Evolutionary conservation across 225 moss, liverwort and hornwort genomes (phyloP).

Genomic region (Climacium dendroides): DNA sequence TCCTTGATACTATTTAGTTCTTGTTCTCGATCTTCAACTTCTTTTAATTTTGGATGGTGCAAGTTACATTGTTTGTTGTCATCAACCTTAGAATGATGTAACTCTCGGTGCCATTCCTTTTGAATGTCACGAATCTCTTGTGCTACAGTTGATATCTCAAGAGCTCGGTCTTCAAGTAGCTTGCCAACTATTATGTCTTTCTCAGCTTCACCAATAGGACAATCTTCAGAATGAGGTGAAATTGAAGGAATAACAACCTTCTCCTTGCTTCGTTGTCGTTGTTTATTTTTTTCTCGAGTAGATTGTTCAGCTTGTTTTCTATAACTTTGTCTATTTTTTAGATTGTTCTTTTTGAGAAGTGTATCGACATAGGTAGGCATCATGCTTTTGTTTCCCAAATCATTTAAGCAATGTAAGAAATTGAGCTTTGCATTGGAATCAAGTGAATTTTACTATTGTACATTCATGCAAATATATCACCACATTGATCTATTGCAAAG

Average conservation of each 20-base stretch:
- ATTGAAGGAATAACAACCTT: neutral
- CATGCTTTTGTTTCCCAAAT: neutral
- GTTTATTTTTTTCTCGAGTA: neutral
- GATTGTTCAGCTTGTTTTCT: neutral
- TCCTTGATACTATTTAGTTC: neutral
- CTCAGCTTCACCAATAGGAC: neutral
- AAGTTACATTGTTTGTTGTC: neutral
- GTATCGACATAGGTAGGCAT: neutral
- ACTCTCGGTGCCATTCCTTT: neutral
- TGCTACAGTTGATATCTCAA: neutral
- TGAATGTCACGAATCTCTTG: conserved; percentile 13
- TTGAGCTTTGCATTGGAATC: neutral
- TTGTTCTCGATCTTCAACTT: neutral
- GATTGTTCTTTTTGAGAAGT: neutral
- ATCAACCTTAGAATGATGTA: neutral
- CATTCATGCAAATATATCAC: no score
- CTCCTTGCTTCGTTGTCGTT: neutral
- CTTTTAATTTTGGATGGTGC: neutral
- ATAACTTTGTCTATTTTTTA: neutral
- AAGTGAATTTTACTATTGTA: neutral
- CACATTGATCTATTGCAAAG: neutral
- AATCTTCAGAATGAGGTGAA: neutral
- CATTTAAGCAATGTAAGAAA: fast-evolving
- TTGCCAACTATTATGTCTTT: neutral
- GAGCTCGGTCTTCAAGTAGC: neutral